Evolutionary conservation across 2,329 filamentous ascomycete genomes (phyloP).

Genomic region (Penicillium olsonii): DNA sequence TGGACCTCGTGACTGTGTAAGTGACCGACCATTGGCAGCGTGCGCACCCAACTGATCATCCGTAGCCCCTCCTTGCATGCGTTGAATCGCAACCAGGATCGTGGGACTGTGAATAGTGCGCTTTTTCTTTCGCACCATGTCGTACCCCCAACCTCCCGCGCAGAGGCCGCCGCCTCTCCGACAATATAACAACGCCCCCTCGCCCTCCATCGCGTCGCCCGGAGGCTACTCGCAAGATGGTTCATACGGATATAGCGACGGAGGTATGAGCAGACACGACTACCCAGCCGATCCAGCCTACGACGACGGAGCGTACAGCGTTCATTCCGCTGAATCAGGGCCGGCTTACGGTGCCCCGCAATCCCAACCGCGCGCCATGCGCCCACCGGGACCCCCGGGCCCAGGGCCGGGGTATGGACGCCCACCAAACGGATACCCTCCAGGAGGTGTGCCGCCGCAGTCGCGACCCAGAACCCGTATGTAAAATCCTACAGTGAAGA

Average conservation of each 20-base stretch:
- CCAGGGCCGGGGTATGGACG: constrained; percentile 30
- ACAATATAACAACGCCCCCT: constrained; percentile 28
- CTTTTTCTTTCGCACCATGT: constrained; percentile 31
- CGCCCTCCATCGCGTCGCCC: constrained; percentile 22
- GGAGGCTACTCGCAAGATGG: constrained; percentile 31
- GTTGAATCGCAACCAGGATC: background rate
- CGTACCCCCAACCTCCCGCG: constrained; percentile 34
- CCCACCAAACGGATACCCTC: constrained; percentile 28
- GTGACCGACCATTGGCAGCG: background rate
- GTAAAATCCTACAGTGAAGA: constrained; percentile 15
- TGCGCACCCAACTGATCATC: background rate
- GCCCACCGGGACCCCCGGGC: constrained; percentile 31
- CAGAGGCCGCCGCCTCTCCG: constrained; percentile 37
- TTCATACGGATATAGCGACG: constrained; percentile 29
- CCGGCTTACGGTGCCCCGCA: constrained; percentile 29
- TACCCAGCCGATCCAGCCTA: constrained; percentile 27
- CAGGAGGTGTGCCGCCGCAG: constrained; percentile 31
- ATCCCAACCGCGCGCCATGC: constrained; percentile 34
- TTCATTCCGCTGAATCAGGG: constrained; percentile 27
- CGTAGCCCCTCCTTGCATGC: constrained; percentile 4
- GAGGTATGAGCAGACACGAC: constrained; percentile 29
- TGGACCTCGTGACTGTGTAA: background rate
- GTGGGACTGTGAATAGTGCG: background rate
- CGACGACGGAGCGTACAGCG: constrained; percentile 29
- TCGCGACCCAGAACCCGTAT: constrained; percentile 37